Base-by-base conservation (phyloP, 108 stramenopile genomes). In the Cyclotella kingstonii region DNA sequence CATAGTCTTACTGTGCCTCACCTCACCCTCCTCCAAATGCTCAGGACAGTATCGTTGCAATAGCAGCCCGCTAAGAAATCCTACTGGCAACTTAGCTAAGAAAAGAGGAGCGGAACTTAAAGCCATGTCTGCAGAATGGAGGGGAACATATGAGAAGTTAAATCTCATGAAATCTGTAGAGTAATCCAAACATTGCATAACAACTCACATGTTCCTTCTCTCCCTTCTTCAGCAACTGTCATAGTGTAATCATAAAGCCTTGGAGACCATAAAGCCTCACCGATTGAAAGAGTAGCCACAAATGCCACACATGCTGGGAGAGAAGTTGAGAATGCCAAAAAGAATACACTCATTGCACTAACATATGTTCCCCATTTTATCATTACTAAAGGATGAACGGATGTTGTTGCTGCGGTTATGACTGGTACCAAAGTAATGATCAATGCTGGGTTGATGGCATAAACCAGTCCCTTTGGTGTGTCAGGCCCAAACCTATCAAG, bases 201-300 rank as follows among this genome's bases (percentile, higher is more conserved):
- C 9, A 17, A 50, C 49, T 50, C 6, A 50, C 49, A 92, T 5
- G 85, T 84, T 18, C 87, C 91, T 51, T 92, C 91, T 35, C 85
- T 50, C 14, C 91, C 88, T 68, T 89, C 87, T 28, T 70, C 60
- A 18, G 78, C 75, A 0, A 92, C 80, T 12, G 67, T 70, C 54
- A 83, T 84, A n/a, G 85, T 85, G 51, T 85, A 89, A 67, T 92
- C 91, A 49, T 88, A 82, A 36, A 89, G 55, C 21, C 91, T 65
- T 1, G 91, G 91, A 14, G 68, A 79, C 91, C 91, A 92, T 12
- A 87, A 66, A 5, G 87, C 86, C 72, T 92, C 91, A 12, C 91
- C 91, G 39, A 92, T 69, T 0, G 80, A 81, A 38, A 92, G 73
- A n/a, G 83, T 52, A 8, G 82, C 45, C 12, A 89, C 84, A 67